Conservation (phyloP, 805 yeast genomes). For the Ogataea pini region DNA sequence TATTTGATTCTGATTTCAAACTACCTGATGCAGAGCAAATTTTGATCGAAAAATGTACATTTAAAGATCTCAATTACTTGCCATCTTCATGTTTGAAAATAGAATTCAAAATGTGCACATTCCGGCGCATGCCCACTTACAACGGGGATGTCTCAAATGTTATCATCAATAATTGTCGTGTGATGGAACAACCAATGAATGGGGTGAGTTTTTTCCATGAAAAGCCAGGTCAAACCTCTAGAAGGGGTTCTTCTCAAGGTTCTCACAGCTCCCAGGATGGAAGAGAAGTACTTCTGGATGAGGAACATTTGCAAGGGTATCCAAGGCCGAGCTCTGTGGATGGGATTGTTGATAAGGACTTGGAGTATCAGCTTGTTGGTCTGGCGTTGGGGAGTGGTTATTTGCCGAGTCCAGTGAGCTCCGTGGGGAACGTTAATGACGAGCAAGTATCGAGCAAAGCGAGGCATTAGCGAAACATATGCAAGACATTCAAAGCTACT, state of each 20-base stretch:
- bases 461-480: no score
- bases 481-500: no score
- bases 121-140: slow-evolving; percentile 31
- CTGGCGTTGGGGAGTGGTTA: background rate
- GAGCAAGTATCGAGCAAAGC: background rate
- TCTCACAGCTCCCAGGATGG: background rate
- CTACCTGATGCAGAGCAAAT: slow-evolving; percentile 32
- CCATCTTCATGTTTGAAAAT: slow-evolving; percentile 24
- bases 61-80: slow-evolving; percentile 30
- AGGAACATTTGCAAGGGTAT: background rate
- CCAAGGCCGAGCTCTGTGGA: background rate
- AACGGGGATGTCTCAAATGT: slow-evolving; percentile 32
- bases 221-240: background rate
- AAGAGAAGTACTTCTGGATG: background rate
- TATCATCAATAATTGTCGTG: slow-evolving; percentile 31
- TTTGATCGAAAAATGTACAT: slow-evolving; percentile 34
- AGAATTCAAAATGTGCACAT: slow-evolving; percentile 36
- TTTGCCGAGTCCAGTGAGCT: background rate
- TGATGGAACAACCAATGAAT: slow-evolving; percentile 27
- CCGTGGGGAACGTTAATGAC: background rate
- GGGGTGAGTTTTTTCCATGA: background rate
- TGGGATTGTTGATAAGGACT: background rate
- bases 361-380: slow-evolving; percentile 4
- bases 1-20: slow-evolving; percentile 33
- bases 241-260: background rate